Percentiles rank a stretch among this genome's conserved stretches.
phyloP scores from a whole-genome alignment of 257 asterid species.

The Solanum virginianum region DNA sequence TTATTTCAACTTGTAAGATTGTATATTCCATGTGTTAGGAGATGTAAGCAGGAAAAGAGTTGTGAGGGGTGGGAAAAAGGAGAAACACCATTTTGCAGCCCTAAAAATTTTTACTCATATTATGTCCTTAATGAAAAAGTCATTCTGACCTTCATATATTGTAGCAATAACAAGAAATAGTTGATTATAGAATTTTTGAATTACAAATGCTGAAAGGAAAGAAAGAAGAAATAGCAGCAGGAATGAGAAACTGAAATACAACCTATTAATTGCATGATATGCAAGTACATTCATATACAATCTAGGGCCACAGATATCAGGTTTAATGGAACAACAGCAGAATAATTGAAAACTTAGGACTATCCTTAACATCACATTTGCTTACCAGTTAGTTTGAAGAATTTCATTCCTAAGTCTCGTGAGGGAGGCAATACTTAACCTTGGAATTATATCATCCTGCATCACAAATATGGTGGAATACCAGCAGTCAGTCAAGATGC shows the following conservation, averaged over 20 bases:
- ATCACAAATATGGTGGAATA: neutral
- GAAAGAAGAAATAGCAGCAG: neutral
- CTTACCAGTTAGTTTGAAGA: slow-evolving; percentile 94
- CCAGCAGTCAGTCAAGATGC: neutral
- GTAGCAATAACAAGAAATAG: neutral
- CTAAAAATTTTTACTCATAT: neutral
- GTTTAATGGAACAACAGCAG: neutral
- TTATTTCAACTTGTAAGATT: neutral
- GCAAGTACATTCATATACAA: neutral
- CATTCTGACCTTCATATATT: neutral
- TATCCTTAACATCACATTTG: neutral
- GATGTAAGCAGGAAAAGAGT: neutral
- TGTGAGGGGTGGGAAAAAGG: neutral
- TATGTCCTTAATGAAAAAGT: neutral
- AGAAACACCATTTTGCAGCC: neutral
- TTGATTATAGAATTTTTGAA: neutral
- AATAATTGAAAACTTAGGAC: neutral
- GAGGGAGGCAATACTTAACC: slow-evolving; percentile 60
- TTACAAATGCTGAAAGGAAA: neutral
- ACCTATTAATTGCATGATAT: neutral
- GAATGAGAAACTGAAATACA: neutral
- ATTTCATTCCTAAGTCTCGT: slow-evolving; percentile 85
- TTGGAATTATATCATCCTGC: slow-evolving; percentile 89
- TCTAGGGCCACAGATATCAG: neutral
- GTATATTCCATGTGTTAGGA: neutral